Conservation (phyloP, 2,329 filamentous ascomycete species). For the Thielaviopsis euricoi region DNA sequence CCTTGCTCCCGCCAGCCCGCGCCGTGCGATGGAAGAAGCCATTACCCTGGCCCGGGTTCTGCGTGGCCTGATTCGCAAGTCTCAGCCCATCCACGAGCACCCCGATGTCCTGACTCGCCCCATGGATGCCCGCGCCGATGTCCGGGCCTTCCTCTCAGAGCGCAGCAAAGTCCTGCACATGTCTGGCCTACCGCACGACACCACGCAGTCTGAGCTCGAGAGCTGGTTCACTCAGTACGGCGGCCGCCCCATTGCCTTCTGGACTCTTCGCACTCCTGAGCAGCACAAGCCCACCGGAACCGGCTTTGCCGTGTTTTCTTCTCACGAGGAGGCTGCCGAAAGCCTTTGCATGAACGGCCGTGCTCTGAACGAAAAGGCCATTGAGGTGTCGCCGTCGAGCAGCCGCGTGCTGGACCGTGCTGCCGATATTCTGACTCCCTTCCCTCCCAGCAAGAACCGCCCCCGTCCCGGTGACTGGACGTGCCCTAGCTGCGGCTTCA, state of each 20-base stretch:
- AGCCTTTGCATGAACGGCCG: constrained; percentile 98
- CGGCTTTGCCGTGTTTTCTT: constrained; percentile 96
- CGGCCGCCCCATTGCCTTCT: constrained; percentile 93
- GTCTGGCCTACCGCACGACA: constrained; percentile 93
- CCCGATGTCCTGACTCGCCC: constrained; percentile 87
- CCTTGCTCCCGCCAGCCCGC: constrained; percentile 82
- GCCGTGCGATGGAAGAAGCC: constrained; percentile 93
- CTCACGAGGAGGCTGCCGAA: constrained; percentile 96
- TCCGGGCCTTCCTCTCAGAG: constrained; percentile 88
- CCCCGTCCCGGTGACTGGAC: constrained; percentile 97
- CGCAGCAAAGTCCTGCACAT: constrained; percentile 97
- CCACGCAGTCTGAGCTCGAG: constrained; percentile 94
- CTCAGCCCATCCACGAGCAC: constrained; percentile 82
- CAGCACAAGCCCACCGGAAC: constrained; percentile 99
- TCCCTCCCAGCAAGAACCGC: constrained; percentile 96
- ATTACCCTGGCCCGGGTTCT: constrained; percentile 87
- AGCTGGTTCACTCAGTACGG: constrained; percentile 99
- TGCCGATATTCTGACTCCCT: constrained; percentile 88
- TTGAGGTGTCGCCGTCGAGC: constrained; percentile 96
- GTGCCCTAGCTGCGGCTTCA: constrained; percentile 95
- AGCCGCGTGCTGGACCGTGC: constrained; percentile 90
- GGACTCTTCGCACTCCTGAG: constrained; percentile 92
- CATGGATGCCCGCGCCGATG: constrained; percentile 92
- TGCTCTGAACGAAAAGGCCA: constrained; percentile 94
- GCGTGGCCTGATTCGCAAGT: constrained; percentile 85